Evolutionary conservation across 2,329 filamentous ascomycete species (phyloP).

Genomic region (Colletotrichum sp.): DNA sequence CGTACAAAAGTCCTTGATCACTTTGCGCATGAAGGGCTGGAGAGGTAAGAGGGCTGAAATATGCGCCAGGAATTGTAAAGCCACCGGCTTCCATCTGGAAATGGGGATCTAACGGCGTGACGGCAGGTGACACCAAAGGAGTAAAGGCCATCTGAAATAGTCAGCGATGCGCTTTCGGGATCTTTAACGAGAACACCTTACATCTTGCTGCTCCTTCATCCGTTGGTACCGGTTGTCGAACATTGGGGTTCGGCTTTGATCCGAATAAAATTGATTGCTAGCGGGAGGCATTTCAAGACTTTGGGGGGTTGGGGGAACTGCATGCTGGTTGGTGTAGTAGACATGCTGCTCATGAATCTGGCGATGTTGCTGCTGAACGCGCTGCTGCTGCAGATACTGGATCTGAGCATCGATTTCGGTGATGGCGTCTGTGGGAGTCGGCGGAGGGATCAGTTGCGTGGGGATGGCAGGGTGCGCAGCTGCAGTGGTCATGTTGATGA

Average conservation of each 20-base stretch:
- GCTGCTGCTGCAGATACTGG: constrained; percentile 68
- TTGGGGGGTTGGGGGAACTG: constrained; percentile 80
- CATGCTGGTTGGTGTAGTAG: constrained; percentile 56
- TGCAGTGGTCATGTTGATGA: constrained; percentile 53
- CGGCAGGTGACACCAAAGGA: constrained; percentile 82
- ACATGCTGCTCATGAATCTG: constrained; percentile 60
- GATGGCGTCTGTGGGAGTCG: constrained; percentile 55
- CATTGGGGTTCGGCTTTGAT: constrained; percentile 62
- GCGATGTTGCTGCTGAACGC: constrained; percentile 64
- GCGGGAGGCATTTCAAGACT: constrained; percentile 77
- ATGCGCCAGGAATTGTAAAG: constrained; percentile 71
- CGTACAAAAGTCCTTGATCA: constrained; percentile 51
- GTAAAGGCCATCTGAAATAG: constrained; percentile 72
- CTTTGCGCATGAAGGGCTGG: constrained; percentile 78
- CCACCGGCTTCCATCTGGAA: constrained; percentile 63
- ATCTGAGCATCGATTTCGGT: constrained; percentile 70
- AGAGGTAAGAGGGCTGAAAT: constrained; percentile 84
- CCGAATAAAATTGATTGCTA: constrained; percentile 63
- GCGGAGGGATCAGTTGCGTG: constrained; percentile 49
- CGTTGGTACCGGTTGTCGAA: constrained; percentile 69
- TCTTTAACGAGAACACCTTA: constrained; percentile 37
- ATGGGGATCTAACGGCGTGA: constrained; percentile 77
- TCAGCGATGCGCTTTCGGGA: constrained; percentile 28
- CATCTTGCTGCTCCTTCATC: constrained; percentile 73
- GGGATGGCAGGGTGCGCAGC: constrained; percentile 50